phyloP scores from a whole-genome alignment of 441 rosid species.

The Gossypium schwendimanii region DNA sequence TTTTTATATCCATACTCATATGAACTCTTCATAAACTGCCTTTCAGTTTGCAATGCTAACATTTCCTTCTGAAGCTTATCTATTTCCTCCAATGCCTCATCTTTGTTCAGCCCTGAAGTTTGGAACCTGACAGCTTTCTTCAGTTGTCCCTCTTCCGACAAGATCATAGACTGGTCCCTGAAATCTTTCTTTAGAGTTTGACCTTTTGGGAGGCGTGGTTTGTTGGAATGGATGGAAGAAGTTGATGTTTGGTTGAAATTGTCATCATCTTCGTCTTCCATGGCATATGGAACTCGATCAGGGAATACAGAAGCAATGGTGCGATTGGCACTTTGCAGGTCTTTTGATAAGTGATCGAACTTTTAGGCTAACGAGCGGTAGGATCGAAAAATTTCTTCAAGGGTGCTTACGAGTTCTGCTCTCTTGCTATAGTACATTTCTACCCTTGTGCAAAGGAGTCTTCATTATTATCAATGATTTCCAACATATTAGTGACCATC shows the following conservation, averaged over 20 bases:
- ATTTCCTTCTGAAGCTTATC: constrained; percentile 69
- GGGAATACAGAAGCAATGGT: constrained; percentile 87
- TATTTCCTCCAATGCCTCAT: constrained; percentile 57
- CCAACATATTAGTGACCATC: constrained; percentile 46
- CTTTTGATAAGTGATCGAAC: constrained; percentile 65
- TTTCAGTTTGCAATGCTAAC: constrained; percentile 63
- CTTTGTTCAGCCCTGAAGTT: constrained; percentile 45
- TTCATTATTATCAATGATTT: constrained; percentile 70
- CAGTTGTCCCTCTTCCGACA: neutral
- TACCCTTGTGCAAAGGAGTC: constrained; percentile 67
- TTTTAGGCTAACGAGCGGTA: constrained; percentile 81
- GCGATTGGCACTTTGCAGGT: constrained; percentile 77
- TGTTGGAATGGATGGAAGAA: constrained; percentile 7
- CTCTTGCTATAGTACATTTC: constrained; percentile 79
- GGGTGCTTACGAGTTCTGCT: constrained; percentile 62
- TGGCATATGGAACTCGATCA: constrained; percentile 55
- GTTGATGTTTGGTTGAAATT: constrained; percentile 15
- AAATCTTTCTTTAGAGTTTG: constrained; percentile 40
- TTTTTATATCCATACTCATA: constrained; percentile 41
- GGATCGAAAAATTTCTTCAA: constrained; percentile 61
- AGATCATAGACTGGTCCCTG: constrained; percentile 24
- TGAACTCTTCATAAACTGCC: constrained; percentile 58
- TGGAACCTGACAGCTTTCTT: constrained; percentile 3
- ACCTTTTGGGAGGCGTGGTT: constrained; percentile 28
- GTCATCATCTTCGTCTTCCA: constrained; percentile 47